Conservation (phyloP, 2,329 filamentous ascomycete genomes). For the Talaromyces islandicus region DNA sequence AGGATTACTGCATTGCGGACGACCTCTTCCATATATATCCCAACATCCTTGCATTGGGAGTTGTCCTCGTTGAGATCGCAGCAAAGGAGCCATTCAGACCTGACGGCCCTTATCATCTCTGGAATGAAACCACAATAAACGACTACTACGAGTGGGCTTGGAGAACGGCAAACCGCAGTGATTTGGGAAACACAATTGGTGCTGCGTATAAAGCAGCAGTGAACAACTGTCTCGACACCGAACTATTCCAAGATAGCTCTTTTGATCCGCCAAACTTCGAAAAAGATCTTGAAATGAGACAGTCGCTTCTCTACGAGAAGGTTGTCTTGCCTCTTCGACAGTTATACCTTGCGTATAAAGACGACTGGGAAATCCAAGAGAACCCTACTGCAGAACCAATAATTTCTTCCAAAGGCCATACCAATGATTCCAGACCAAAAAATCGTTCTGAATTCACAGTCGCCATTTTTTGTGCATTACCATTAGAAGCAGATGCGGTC, state of each 20-base stretch:
- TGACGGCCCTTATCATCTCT: background rate
- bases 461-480: conserved; percentile 26
- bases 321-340: background rate
- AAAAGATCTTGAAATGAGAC: background rate
- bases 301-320: conserved; percentile 3
- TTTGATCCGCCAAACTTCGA: background rate
- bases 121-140: conserved; percentile 1
- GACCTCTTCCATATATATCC: background rate
- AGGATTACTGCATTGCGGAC: background rate
- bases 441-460: conserved; percentile 11
- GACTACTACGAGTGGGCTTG: conserved; percentile 5
- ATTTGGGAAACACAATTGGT: background rate
- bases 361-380: conserved; percentile 3
- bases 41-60: conserved; percentile 1
- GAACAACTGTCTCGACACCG: background rate
- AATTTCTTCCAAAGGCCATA: background rate
- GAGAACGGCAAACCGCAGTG: background rate
- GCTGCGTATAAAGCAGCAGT: background rate
- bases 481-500: conserved; percentile 14
- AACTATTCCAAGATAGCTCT: background rate
- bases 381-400: background rate
- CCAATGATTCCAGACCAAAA: background rate
- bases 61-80: conserved; percentile 6
- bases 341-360: background rate
- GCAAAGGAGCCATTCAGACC: background rate